Conservation (phyloP, 192 early-diverging fungal species). For the Piromyces finnis region DNA sequence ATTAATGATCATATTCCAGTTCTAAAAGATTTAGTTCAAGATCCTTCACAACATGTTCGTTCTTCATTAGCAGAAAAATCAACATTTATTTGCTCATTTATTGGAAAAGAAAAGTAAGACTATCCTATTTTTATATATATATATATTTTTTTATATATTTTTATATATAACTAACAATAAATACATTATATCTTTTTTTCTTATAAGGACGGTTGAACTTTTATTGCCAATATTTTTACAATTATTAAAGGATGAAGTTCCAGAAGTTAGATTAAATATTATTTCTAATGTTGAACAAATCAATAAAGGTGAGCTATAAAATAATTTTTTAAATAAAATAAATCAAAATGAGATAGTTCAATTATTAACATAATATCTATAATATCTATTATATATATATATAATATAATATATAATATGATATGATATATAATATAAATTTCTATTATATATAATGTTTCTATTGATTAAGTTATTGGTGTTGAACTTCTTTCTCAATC, state of each 20-base stretch:
- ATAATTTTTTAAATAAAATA: too few species aligned
- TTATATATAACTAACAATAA: neutral
- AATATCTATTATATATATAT: too few species aligned
- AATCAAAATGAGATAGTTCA: too few species aligned
- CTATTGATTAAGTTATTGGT: slow-evolving; percentile 89
- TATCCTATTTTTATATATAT: too few species aligned
- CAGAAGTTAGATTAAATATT: slow-evolving; percentile 94
- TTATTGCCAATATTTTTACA: slow-evolving; percentile 89
- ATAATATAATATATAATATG: too few species aligned
- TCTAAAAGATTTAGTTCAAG: slow-evolving; percentile 80
- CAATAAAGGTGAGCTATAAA: slow-evolving; percentile 81
- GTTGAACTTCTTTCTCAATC: slow-evolving; percentile 95
- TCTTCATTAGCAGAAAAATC: slow-evolving; percentile 89
- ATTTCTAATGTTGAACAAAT: slow-evolving; percentile 95
- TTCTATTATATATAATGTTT: too few species aligned
- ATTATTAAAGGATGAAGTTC: slow-evolving; percentile 89
- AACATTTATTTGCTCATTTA: slow-evolving; percentile 79
- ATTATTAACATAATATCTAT: too few species aligned
- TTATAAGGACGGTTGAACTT: slow-evolving; percentile 73
- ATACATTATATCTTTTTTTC: too few species aligned
- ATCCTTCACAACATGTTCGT: slow-evolving; percentile 90
- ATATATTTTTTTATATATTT: neutral
- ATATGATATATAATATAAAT: too few species aligned
- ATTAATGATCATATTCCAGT: slow-evolving; percentile 67
- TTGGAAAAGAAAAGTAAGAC: slow-evolving; percentile 81